Base-by-base conservation (phyloP, 164 flowering plant genomes). In the Magnolia officinalis region DNA sequence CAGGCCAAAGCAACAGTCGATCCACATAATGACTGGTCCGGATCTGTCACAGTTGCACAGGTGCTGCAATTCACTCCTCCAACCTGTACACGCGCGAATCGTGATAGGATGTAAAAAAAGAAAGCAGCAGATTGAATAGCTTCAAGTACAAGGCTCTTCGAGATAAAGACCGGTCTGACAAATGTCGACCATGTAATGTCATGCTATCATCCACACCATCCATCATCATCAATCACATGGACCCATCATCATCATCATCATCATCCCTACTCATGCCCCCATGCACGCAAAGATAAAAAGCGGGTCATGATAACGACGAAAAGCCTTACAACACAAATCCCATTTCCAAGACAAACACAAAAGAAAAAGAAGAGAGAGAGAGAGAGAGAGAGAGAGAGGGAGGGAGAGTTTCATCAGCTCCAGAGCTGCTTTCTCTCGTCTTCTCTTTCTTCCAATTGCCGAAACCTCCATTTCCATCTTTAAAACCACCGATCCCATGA, bases 261-360 rank as follows among this genome's bases (percentile, higher is more conserved):
- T 8, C 74, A 63, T 29, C 71, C 63, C 65, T 26, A 1, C 29
- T 20, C 77, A 78, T 75, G 55, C 74, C 73, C 74, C 73, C 78
- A 74, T 79, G 74, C 85, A 86, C 82, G 85, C 92, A 85, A 88
- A 82, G 85, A 83, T 87, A 86, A 85, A 88, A 87, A 82, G 87
- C 76, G 76, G 16, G 55, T 70, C 77, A 87, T 87, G 77, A 86
- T 86, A 71, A 71, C 84, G 72, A 58, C 80, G 65, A 85, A 86
- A 90, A 89, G 83, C 82, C 85, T 80, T 83, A 68, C 80, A 51
- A 50, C 59, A 50, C 55, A 52, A 50, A 10, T 58, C 74, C 69
- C 73, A 7, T 55, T 78, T n/a, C 29, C 75, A 50, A 50, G n/a
- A 58, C 63, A 31, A 50, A 74, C n/a, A 11, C 13, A 67, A 63